Percentiles rank a stretch among this genome's conserved stretches.
Evolutionary conservation across 768 basidiomycete genomes (phyloP).

Genomic region (Collybia sp.): DNA sequence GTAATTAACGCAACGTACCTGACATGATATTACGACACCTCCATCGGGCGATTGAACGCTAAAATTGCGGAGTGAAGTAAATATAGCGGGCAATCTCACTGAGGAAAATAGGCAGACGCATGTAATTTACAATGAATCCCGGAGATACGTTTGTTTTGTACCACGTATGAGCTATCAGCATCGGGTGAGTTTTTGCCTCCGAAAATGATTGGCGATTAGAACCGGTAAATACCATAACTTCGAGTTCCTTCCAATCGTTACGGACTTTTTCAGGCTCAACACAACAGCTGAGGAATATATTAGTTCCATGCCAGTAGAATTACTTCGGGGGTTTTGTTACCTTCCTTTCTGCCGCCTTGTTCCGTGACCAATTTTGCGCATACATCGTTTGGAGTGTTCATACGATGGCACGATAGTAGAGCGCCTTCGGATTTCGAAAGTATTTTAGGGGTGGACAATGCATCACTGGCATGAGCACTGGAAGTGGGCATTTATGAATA

Average conservation of each 20-base stretch:
- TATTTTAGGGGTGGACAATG: too few species aligned
- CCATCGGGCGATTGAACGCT: constrained; percentile 71
- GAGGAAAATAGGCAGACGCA: constrained; percentile 45
- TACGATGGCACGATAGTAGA: neutral
- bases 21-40: constrained; percentile 74
- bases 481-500: too few species aligned
- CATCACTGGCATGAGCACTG: too few species aligned
- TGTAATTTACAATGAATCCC: constrained; percentile 74
- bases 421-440: neutral
- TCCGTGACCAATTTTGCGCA: constrained; percentile 71
- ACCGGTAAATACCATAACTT: constrained; percentile 45
- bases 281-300: constrained; percentile 40
- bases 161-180: constrained; percentile 53
- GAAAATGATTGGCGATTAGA: neutral
- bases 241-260: constrained; percentile 70
- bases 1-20: constrained; percentile 36
- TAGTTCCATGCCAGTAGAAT: too few species aligned
- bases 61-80: neutral
- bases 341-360: constrained; percentile 62
- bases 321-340: constrained; percentile 24
- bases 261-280: constrained; percentile 57
- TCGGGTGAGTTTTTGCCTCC: neutral
- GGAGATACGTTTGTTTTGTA: constrained; percentile 61
- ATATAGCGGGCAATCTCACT: too few species aligned
- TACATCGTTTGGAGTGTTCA: constrained; percentile 29